These are phyloP conservation scores for Biscogniauxia sp. DNA, from an alignment of 2,329 filamentous ascomycete genomes.

Conservation along the genomic window DNA sequence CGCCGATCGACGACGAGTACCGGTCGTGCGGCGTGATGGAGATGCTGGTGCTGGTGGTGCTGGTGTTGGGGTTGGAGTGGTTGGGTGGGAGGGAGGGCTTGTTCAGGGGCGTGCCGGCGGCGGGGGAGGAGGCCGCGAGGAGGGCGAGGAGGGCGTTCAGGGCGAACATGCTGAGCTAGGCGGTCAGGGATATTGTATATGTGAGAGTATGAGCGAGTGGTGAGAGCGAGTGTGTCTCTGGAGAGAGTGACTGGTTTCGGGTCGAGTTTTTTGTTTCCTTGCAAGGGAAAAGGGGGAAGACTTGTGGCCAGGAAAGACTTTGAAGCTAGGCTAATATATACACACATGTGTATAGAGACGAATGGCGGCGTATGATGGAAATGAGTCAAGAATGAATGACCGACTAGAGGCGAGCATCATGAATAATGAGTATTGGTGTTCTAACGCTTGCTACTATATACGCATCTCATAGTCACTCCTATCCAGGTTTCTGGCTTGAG, in stretches of 20 bases:
- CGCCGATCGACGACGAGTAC: conserved; percentile 57
- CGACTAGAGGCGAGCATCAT: background rate
- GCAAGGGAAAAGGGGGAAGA: background rate
- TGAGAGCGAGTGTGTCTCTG: background rate
- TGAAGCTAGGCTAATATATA: background rate
- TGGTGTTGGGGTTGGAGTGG: too few relatives aligned
- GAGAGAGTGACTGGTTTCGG: background rate
- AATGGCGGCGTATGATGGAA: background rate
- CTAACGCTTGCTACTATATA: background rate
- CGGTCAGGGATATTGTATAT: background rate
- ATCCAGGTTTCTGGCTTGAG: background rate
- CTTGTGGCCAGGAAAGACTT: background rate
- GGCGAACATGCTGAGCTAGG: background rate
- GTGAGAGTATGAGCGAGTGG: too few relatives aligned
- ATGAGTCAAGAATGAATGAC: background rate
- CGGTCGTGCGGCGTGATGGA: conserved; percentile 53
- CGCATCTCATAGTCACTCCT: background rate
- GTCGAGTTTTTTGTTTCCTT: background rate
- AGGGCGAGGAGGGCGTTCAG: background rate
- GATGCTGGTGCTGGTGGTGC: conserved; percentile 8
- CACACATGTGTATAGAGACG: background rate
- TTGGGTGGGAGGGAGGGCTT: background rate
- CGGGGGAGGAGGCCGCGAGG: background rate
- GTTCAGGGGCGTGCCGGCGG: background rate
- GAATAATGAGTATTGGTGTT: background rate